Evolutionary conservation across 305 asterid species (phyloP).

Genomic region (Fraxinus greggii): DNA sequence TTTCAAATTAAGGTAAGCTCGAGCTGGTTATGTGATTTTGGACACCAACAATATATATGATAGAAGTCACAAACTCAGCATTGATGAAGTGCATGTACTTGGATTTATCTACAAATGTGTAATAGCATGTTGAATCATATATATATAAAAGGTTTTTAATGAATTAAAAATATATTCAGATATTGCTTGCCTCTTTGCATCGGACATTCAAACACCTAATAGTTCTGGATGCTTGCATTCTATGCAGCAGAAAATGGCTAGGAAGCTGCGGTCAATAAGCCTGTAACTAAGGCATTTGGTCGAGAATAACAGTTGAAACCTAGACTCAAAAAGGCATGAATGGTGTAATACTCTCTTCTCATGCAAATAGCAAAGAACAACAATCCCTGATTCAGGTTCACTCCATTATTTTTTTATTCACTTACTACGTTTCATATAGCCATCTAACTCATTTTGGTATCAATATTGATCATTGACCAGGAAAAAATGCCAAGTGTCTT

Average conservation of each 20-base stretch:
- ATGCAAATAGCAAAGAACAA: neutral
- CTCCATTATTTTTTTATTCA: neutral
- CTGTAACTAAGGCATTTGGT: neutral
- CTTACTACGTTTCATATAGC: constrained; percentile 8
- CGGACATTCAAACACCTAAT: constrained; percentile 1
- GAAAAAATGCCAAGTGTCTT: constrained; percentile 2
- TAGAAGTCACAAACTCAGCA: neutral
- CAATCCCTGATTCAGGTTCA: neutral
- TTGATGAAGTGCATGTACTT: neutral
- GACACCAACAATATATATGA: neutral
- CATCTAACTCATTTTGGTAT: neutral
- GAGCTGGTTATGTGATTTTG: too few species aligned
- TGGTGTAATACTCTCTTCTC: neutral
- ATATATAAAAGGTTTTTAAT: neutral
- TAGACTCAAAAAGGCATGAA: neutral
- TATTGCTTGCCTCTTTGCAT: neutral
- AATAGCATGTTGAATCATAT: neutral
- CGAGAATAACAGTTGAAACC: neutral
- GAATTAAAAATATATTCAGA: constrained; percentile 5
- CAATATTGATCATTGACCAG: constrained; percentile 10
- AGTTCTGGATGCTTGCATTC: constrained; percentile 12
- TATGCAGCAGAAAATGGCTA: neutral
- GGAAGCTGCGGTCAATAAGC: neutral
- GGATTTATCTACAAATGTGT: neutral
- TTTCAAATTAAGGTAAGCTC: too few species aligned